Evolutionary conservation across 805 yeast genomes (phyloP).

Genomic region (Metschnikowia sp.): DNA sequence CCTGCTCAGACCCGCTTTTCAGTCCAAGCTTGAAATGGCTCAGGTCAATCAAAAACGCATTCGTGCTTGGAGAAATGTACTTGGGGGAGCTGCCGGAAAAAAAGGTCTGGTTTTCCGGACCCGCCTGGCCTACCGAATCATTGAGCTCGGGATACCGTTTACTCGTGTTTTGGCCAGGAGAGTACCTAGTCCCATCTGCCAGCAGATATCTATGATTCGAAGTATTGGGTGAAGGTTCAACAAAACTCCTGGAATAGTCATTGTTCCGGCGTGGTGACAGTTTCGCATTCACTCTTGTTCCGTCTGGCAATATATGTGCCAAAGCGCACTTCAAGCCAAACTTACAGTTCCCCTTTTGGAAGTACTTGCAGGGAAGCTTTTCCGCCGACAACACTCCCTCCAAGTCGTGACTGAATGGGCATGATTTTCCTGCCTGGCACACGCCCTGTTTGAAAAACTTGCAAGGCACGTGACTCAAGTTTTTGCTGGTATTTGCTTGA

Average conservation of each 20-base stretch:
- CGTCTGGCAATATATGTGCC: conserved; percentile 87
- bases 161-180: too few relatives aligned
- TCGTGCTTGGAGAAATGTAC: conserved; percentile 7
- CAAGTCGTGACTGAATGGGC: conserved; percentile 84
- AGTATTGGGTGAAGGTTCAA: too few relatives aligned
- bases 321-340: conserved; percentile 93
- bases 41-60: conserved; percentile 1
- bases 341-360: conserved; percentile 94
- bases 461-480: conserved; percentile 92
- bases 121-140: too few relatives aligned
- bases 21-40: too few relatives aligned
- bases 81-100: conserved; percentile 1
- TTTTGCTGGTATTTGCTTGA: conserved; percentile 29
- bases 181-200: too few relatives aligned
- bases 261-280: conserved; percentile 9
- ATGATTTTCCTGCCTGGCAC: conserved; percentile 90
- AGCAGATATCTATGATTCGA: too few relatives aligned
- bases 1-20: not conserved
- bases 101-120: too few relatives aligned
- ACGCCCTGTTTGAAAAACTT: conserved; percentile 89
- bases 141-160: not conserved
- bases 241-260: too few relatives aligned
- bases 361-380: conserved; percentile 80
- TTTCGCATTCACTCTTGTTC: conserved; percentile 67
- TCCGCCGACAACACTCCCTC: conserved; percentile 53